Evolutionary conservation across 148 eudicot species (phyloP), one percentile per base, ranked within the genome.

Genomic region (Rhododendron simsii): DNA sequence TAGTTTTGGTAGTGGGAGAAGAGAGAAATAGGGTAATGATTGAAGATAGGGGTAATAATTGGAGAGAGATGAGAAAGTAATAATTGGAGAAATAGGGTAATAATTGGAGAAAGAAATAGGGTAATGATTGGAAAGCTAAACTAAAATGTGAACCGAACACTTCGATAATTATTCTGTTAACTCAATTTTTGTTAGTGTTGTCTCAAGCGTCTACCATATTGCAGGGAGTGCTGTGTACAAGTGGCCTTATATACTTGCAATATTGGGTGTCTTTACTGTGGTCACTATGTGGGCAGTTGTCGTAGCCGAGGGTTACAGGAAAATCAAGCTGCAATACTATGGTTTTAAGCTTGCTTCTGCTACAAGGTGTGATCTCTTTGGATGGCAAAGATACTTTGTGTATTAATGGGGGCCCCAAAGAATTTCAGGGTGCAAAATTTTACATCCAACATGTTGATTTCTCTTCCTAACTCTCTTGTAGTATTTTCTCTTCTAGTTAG

Each of bases 221-320:
- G 88, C 95, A 95, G 99, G 98, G 79, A 94, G 91, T 71, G 87
- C 90, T 84, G 87, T 92, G 85, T 89, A 89, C 92, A 93, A 94
- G 95, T 90, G 95, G 92, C 96, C 95, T 7, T 97, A 93, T 90
- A 88, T 93, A 28, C 89, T 94, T 86, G 96, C 91, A 78, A 84
- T 97, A 76, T 69, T 92, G 65, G 95, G 95, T 84, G 86, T 91
- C 88, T 97, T 95, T 83, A 93, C 90, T 74, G 48, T 90, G 51
- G 98, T 97, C 75, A 94, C 98, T 53, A 94, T 97, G 99, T 95
- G 94, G 95, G 98, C 98, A 15, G 99, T 97, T 86, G 91, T 95
- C 67, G 95, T 97, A 86, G 94, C 98, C 39, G 96, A 97, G 93
- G 98, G 99, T 86, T 97, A 95, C 90, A 91, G 99, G 92, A 97